phyloP scores from a whole-genome alignment of 2,329 filamentous ascomycete species.

The Pseudogymnoascus sp. region DNA sequence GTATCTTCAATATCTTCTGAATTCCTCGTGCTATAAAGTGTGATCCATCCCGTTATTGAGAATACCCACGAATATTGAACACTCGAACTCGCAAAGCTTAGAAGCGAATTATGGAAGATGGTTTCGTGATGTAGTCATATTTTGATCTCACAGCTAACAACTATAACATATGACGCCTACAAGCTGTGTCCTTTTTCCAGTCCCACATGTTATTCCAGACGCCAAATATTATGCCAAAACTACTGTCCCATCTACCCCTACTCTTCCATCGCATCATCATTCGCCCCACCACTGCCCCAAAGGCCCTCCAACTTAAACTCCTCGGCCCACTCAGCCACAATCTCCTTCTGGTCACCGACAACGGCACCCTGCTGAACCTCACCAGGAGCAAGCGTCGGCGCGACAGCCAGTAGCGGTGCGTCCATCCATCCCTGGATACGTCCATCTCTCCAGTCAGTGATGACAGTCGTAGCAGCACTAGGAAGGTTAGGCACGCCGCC shows the following conservation, averaged over 20 bases:
- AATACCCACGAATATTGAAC: neutral
- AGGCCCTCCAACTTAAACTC: constrained; percentile 93
- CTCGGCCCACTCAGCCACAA: constrained; percentile 85
- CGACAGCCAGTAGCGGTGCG: constrained; percentile 57
- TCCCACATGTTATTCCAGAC: constrained; percentile 8
- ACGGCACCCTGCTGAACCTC: constrained; percentile 36
- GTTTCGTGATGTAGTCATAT: constrained; percentile 7
- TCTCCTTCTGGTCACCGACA: constrained; percentile 65
- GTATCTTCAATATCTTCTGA: neutral
- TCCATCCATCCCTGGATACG: constrained; percentile 89
- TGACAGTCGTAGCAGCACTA: constrained; percentile 81
- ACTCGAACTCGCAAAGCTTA: neutral
- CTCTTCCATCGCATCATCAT: constrained; percentile 25
- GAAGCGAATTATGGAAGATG: neutral
- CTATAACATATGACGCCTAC: constrained; percentile 8
- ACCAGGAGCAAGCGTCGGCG: constrained; percentile 29
- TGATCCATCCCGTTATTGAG: neutral
- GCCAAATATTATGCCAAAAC: constrained; percentile 7
- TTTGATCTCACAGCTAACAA: constrained; percentile 8
- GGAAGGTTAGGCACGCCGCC: constrained; percentile 85
- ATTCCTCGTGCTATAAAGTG: neutral
- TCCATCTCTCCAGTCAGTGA: constrained; percentile 95
- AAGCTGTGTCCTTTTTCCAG: constrained; percentile 8
- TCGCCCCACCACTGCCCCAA: constrained; percentile 49
- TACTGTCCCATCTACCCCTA: constrained; percentile 13